Evolutionary conservation across 768 basidiomycete species (phyloP), one percentile per base, ranked within the genome.

Genomic region (Mycena vitilis): DNA sequence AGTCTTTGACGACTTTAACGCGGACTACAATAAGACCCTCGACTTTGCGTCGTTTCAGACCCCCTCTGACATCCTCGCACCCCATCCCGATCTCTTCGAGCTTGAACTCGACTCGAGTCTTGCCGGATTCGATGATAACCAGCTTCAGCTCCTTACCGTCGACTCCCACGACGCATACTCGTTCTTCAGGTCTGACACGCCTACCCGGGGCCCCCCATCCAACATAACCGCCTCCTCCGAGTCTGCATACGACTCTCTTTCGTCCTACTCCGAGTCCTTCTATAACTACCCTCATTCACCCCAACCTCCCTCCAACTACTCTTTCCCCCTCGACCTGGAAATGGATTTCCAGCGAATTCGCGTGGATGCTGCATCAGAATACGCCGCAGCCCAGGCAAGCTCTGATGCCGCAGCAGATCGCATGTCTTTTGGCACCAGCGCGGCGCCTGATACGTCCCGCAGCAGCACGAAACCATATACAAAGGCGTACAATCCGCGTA

Each of bases 21-120:
- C 78, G 51, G 70, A 71, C 38, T 71, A 64, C 63, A 68, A 64
- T 66, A 71, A 86, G 75, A 81, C 81, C 80, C 82, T 88, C 78
- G 88, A 88, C 79, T 90, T 91, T 83, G 84, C 88, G 81, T 89
- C 89, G 77, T 90, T 90, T 81, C 87, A 88, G 75, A 84, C 87
- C 70, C 86, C 88, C 72, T 82, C 87, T 66, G 92, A 93, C 81
- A 86, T 92, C 80, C 84, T 89, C 74, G 91, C 91, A 60, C 92
- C 93, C 51, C 88, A 91, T 75, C 91, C 92, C 69, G 93, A 94
- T 84, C 85, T 89, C 71, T 95, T 95, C 82, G 94, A 95, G 77
- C 86, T 87, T 59, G 94, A 95, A 80, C 86, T 95, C 75, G 93
- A 94, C 80, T 83, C 83, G 40, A 86, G 83, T 81, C 87, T 93